Evolutionary conservation across 2,329 filamentous ascomycete genomes (phyloP).

Genomic region (Achaetomium macrosporum): DNA sequence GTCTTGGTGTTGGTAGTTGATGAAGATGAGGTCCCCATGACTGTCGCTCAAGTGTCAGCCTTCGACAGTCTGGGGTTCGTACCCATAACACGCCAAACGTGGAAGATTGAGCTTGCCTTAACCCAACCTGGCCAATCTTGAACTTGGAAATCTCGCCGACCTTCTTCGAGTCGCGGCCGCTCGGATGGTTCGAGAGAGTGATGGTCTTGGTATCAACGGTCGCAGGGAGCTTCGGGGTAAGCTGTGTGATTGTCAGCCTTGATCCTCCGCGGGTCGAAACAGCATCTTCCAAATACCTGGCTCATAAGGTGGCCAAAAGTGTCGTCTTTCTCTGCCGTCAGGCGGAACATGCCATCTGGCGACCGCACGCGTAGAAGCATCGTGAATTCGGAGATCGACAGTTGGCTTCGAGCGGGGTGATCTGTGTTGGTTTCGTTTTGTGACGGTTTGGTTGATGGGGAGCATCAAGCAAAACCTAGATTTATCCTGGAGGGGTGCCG

Average conservation of each 20-base stretch:
- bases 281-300: slow-evolving; percentile 36
- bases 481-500: no score
- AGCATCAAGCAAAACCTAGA: no score
- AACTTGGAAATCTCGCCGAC: slow-evolving; percentile 53
- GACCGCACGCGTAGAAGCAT: slow-evolving; percentile 87
- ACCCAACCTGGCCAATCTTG: slow-evolving; percentile 52
- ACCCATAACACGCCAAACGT: neutral
- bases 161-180: slow-evolving; percentile 51
- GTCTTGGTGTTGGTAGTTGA: slow-evolving; percentile 65
- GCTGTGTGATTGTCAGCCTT: slow-evolving; percentile 34
- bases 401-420: neutral
- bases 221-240: slow-evolving; percentile 52
- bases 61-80: neutral
- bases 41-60: slow-evolving; percentile 36
- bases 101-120: slow-evolving; percentile 42
- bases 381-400: slow-evolving; percentile 21
- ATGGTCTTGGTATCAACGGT: slow-evolving; percentile 57
- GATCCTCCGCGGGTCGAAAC: no score
- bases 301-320: slow-evolving; percentile 61
- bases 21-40: slow-evolving; percentile 86
- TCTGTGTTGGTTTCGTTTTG: neutral
- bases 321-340: slow-evolving; percentile 68
- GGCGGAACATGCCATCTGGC: slow-evolving; percentile 85
- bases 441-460: no score
- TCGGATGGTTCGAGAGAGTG: slow-evolving; percentile 56